Conservation (phyloP, 345 rosid genomes). For the Lumnitzera littorea region DNA sequence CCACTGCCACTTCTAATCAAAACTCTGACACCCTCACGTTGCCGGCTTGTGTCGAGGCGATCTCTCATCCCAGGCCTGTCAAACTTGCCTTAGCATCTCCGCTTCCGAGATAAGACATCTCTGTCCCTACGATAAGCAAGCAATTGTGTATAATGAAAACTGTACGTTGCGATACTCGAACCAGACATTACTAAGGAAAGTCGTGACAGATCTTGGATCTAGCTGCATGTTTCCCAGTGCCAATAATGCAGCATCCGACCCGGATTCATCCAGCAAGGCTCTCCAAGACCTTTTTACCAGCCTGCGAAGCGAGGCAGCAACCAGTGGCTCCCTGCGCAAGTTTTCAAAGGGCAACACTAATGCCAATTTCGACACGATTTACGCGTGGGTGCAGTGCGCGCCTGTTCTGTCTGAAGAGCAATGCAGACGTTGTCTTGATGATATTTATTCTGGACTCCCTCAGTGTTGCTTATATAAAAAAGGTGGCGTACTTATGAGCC, state of each 20-base stretch:
- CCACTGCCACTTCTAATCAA: background rate
- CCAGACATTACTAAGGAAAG: background rate
- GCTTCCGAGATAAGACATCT: too few relatives aligned
- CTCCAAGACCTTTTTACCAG: background rate
- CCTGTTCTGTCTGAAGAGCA: constrained; percentile 26
- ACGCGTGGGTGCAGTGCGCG: constrained; percentile 34
- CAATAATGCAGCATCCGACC: constrained; percentile 1
- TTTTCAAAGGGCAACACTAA: constrained; percentile 26
- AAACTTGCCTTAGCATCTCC: background rate
- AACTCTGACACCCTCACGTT: background rate
- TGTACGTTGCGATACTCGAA: constrained; percentile 6
- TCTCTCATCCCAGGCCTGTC: fast-evolving
- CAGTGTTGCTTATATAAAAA: background rate
- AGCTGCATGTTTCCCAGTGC: constrained; percentile 4
- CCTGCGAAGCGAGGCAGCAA: constrained; percentile 17
- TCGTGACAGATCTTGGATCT: background rate
- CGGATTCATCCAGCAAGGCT: background rate
- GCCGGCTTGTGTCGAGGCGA: background rate
- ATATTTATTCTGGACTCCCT: background rate
- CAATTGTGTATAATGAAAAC: too few relatives aligned
- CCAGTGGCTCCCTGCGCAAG: constrained; percentile 24
- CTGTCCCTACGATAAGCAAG: too few relatives aligned
- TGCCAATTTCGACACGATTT: constrained; percentile 11
- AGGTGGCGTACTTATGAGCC: constrained; percentile 5
- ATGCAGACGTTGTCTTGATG: background rate